phyloP scores from a whole-genome alignment of 805 yeast species.

The Ogataea paraovalis region DNA sequence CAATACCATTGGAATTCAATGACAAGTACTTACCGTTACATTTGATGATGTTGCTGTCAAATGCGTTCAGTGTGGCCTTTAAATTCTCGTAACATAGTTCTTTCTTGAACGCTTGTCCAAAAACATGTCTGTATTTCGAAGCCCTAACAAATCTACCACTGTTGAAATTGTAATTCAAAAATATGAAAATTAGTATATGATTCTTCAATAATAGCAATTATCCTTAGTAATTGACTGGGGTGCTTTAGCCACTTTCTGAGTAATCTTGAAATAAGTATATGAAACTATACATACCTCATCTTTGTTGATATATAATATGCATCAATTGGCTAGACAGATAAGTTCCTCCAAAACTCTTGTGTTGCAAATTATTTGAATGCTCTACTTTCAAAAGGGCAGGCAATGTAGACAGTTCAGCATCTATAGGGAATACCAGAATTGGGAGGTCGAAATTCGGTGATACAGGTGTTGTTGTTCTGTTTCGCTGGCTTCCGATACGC shows the following conservation, averaged over 20 bases:
- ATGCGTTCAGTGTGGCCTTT: conserved; percentile 83
- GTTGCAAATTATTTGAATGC: too few species aligned
- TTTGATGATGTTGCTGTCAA: conserved; percentile 90
- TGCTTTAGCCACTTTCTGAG: background rate
- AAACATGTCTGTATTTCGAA: conserved; percentile 94
- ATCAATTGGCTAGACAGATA: too few species aligned
- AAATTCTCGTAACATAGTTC: conserved; percentile 73
- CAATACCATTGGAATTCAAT: conserved; percentile 92
- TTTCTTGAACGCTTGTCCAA: conserved; percentile 77
- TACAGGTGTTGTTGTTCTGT: too few species aligned
- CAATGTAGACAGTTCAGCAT: too few species aligned
- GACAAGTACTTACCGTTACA: conserved; percentile 83
- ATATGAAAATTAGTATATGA: background rate
- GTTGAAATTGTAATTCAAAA: background rate
- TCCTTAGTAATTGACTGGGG: too few species aligned
- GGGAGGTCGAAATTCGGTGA: too few species aligned
- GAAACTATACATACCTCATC: background rate
- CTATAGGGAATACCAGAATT: too few species aligned
- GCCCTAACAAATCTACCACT: conserved; percentile 93
- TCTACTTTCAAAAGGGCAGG: too few species aligned
- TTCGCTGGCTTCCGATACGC: too few species aligned
- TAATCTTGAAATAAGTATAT: too few species aligned
- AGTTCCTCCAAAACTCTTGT: too few species aligned
- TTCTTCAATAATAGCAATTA: background rate
- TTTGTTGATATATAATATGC: background rate